Base-by-base conservation (phyloP, 768 basidiomycete genomes). In the Lentinula aciculospora region DNA sequence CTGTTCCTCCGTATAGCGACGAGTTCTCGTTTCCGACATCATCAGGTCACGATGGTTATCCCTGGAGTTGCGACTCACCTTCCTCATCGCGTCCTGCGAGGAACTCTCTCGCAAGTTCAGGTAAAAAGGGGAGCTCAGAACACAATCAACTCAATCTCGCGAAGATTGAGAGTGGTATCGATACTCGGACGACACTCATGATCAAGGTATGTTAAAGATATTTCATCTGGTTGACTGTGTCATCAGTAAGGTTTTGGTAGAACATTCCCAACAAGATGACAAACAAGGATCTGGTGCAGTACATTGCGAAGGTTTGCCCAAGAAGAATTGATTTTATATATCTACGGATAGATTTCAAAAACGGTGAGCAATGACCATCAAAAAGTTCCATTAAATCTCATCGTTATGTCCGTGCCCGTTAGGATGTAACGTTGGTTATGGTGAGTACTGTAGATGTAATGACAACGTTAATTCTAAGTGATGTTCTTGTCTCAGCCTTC, bases 251-350 rank as follows among this genome's bases (percentile, higher is more conserved):
- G 5, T 23, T 19, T 23, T 19, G 19, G 9, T 7, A 44, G 32
- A 95, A 95, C 65, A 90, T 95, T 45, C 93, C 93, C 2, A 95
- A 94, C 72, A 93, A 94, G 70, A 90, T 92, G 88, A 86, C 77
- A 60, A 88, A 91, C 70, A 79, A 75, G 65, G 88, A 92, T 61
- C 67, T 92, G 64, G 75, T 85, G 58, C 70, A 71, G 37, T 92
- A 82, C 64, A 90, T 90, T 60, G 78, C 72, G 51, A 79, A 82
- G 60, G 89, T 90, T 25, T 89, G 86, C 67, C 82, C 84, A n/a
- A 76, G 88, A 40, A 78, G 77, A 56, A 88, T 90, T 60, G 93
- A 94, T 71, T 94, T 94, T 68, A 75, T 95, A 62, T 95, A 95
- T 73, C 71, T 95, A 61, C 74, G 90, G 62, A 92, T 92, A 86